A percentile compares a stretch with the other conserved stretches of the same genome.
Evolutionary conservation across 495 filamentous ascomycete genomes (phyloP).

Genomic region (Penicillium lagena): DNA sequence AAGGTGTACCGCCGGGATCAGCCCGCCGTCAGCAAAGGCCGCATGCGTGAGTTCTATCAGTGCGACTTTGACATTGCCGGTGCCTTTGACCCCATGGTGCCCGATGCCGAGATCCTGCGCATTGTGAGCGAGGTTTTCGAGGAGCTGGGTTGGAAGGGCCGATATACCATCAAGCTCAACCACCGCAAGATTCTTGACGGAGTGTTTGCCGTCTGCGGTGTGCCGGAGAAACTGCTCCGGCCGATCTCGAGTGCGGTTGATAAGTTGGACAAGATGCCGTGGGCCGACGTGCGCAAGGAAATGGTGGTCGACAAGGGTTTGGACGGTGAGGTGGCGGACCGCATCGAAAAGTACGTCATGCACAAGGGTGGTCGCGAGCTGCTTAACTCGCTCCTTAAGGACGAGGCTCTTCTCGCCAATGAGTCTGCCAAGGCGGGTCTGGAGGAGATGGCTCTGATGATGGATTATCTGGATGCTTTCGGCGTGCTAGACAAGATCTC

Average conservation of each 20-base stretch:
- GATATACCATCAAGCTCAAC: conserved; percentile 87
- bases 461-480: conserved; percentile 75
- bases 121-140: conserved; percentile 86
- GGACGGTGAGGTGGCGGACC: conserved; percentile 64
- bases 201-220: conserved; percentile 84
- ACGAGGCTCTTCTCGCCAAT: conserved; percentile 61
- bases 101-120: conserved; percentile 86
- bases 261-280: conserved; percentile 90
- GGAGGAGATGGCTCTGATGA: conserved; percentile 73
- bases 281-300: conserved; percentile 83
- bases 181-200: conserved; percentile 93
- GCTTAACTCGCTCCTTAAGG: conserved; percentile 54
- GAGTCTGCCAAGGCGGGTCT: conserved; percentile 68
- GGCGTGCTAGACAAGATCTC: conserved; percentile 62
- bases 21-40: conserved; percentile 77
- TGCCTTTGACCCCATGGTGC: conserved; percentile 84
- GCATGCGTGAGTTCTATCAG: conserved; percentile 96
- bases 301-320: conserved; percentile 93
- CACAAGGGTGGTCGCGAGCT: conserved; percentile 64
- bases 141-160: conserved; percentile 62
- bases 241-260: conserved; percentile 88
- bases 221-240: conserved; percentile 78
- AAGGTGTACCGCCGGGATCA: conserved; percentile 83
- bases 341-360: conserved; percentile 76
- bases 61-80: conserved; percentile 98